Evolutionary conservation across 2,329 filamentous ascomycete genomes (phyloP), one percentile per base, ranked within the genome.

Genomic region (Dothiorella sarmentorum): DNA sequence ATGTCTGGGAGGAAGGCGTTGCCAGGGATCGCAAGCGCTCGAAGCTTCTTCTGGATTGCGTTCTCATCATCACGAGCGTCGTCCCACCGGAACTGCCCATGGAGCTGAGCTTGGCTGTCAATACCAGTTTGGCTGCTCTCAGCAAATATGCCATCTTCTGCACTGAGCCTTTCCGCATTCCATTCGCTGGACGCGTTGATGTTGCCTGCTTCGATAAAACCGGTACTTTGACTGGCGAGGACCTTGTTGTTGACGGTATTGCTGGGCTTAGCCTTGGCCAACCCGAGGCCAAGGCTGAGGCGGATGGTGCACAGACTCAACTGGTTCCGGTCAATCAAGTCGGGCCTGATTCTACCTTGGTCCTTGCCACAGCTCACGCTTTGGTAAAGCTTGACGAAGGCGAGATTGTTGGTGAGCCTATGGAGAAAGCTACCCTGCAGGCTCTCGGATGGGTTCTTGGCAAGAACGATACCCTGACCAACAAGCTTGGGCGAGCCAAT

Each of bases 131-230:
- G 73, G 92, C 94, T 51, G 93, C 94, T 26, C 80, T 99, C 35
- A 95, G 92, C 76, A 95, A 93, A 74, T 93, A 88, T 66, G 94
- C 95, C 61, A 99, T 99, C 68, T 99, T 96, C 80, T 99, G 94
- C 72, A 99, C 94, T 2, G 95, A 99, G 73, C 94, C 94, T 26
- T 99, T 99, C 85, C 88, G 94, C 59, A 99, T 99, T 68, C 95
- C 95, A 0, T 97, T 89, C 67, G 95, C 92, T 64, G 94, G 94
- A 29, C 90, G 94, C 63, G 89, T 99, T 61, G 95, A 99, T 72
- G 83, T 99, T 56, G 92, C 94, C 63, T 99, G 94, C 78, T 99
- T 99, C 65, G 94, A 99, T 76, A 99, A 99, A 81, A 99, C 94
- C 11, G 94, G 94, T 64, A 99, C 94, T 1, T 77, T 99, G 60